Conservation (phyloP, 2,329 filamentous ascomycete genomes). For the Pleomassaria siparia region DNA sequence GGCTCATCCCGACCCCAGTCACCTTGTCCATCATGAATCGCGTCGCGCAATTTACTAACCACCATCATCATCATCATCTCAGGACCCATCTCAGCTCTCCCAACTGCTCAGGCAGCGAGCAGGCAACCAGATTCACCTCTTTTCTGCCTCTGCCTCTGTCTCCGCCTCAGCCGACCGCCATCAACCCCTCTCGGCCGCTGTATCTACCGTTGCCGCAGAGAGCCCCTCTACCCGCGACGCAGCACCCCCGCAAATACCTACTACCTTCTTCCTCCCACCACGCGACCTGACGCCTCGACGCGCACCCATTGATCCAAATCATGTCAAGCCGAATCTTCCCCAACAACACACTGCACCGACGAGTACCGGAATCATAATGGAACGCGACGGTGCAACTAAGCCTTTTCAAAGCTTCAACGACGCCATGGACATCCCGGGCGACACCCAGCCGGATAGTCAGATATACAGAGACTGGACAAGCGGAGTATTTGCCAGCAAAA, state of each 20-base stretch:
- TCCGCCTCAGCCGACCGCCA: constrained; percentile 26
- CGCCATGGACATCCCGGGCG: constrained; percentile 40
- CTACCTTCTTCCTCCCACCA: constrained; percentile 13
- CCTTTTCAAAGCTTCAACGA: constrained; percentile 44
- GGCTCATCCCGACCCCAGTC: constrained; percentile 23
- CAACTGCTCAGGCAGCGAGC: constrained; percentile 38
- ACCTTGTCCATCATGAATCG: constrained; percentile 18
- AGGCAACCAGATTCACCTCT: constrained; percentile 21
- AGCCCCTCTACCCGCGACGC: constrained; percentile 1
- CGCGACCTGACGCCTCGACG: constrained; percentile 27
- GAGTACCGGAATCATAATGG: constrained; percentile 20
- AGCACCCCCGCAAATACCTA: constrained; percentile 16
- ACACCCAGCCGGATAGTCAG: constrained; percentile 53
- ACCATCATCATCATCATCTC: constrained; percentile 20
- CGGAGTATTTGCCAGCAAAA: constrained; percentile 18
- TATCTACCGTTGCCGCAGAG: constrained; percentile 1
- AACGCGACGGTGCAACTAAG: constrained; percentile 19
- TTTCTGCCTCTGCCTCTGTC: too few relatives aligned
- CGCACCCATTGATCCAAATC: constrained; percentile 22
- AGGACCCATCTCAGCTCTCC: constrained; percentile 42
- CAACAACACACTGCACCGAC: constrained; percentile 37
- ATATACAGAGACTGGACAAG: constrained; percentile 47
- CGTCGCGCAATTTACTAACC: constrained; percentile 19
- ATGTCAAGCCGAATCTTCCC: constrained; percentile 34
- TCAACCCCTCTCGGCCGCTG: constrained; percentile 11